A percentile compares a stretch with the other conserved stretches of the same genome.
phyloP scores from a whole-genome alignment of 176 grass and related monocot genomes.

The Cenchrus purpureus region DNA sequence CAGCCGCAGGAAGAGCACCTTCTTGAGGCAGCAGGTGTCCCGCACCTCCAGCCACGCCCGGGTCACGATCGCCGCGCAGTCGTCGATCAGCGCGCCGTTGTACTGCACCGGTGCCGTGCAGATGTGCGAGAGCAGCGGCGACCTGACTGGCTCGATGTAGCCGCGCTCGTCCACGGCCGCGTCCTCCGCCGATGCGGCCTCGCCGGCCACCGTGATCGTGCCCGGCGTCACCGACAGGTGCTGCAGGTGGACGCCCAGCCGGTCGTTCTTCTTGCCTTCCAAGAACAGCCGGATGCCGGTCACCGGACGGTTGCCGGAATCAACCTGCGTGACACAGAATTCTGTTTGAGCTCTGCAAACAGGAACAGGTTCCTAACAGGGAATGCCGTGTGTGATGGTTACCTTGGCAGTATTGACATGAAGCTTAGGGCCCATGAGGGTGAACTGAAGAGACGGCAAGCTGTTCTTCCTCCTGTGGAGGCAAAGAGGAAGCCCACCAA shows the following conservation, averaged over 20 bases:
- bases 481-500: conserved; percentile 73
- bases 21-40: conserved; percentile 75
- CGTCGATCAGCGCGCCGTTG: conserved; percentile 64
- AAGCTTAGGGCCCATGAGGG: conserved; percentile 76
- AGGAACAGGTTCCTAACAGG: neutral
- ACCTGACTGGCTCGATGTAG: conserved; percentile 70
- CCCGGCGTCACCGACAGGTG: conserved; percentile 66
- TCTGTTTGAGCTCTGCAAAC: neutral
- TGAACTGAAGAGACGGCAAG: conserved; percentile 81
- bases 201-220: conserved; percentile 50
- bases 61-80: conserved; percentile 82
- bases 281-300: conserved; percentile 85
- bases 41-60: conserved; percentile 85
- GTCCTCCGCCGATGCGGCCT: conserved; percentile 31
- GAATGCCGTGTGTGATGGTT: neutral
- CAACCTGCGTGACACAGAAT: conserved; percentile 36
- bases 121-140: conserved; percentile 73
- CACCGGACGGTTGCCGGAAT: conserved; percentile 74
- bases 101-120: conserved; percentile 88
- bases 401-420: conserved; percentile 73
- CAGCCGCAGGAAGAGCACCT: conserved; percentile 85
- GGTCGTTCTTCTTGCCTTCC: conserved; percentile 77
- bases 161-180: conserved; percentile 44
- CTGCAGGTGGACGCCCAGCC: conserved; percentile 82
- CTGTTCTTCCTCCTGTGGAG: conserved; percentile 59